These are phyloP conservation scores for Debaryomycetaceae sp. DNA, from an alignment of 1,139 yeast genomes.

Conservation along the genomic window DNA sequence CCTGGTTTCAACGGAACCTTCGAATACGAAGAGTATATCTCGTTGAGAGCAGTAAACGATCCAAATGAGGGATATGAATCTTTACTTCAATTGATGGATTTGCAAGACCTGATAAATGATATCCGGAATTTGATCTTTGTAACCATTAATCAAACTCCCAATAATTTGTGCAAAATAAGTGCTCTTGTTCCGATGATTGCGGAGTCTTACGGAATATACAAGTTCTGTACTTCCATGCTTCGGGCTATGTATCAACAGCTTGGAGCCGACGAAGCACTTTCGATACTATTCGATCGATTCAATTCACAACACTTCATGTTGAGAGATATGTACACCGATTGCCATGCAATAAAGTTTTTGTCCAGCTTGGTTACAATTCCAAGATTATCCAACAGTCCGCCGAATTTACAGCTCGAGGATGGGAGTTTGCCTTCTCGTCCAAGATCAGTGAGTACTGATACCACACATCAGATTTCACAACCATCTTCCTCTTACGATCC, in stretches of 20 bases:
- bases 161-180: slow-evolving; percentile 78
- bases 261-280: slow-evolving; percentile 73
- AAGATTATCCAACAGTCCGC: slow-evolving; percentile 61
- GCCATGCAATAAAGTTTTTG: slow-evolving; percentile 79
- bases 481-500: slow-evolving; percentile 29
- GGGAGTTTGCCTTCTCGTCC: slow-evolving; percentile 41
- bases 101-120: slow-evolving; percentile 82
- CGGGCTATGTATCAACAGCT: slow-evolving; percentile 81
- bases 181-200: slow-evolving; percentile 88
- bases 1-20: slow-evolving; percentile 92
- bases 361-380: slow-evolving; percentile 87
- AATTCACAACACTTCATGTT: slow-evolving; percentile 77
- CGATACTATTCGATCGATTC: slow-evolving; percentile 70
- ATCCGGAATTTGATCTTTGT: slow-evolving; percentile 78
- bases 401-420: slow-evolving; percentile 60
- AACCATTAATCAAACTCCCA: slow-evolving; percentile 59
- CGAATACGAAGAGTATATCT: slow-evolving; percentile 92
- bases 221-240: slow-evolving; percentile 85
- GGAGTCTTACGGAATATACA: slow-evolving; percentile 92
- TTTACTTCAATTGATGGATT: slow-evolving; percentile 76
- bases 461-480: slow-evolving; percentile 26
- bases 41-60: slow-evolving; percentile 82
- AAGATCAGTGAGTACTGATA: slow-evolving; percentile 24
- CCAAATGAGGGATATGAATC: slow-evolving; percentile 96
- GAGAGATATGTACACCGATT: slow-evolving; percentile 85